These are phyloP conservation scores for Penicillium maclennaniae DNA, from an alignment of 495 filamentous ascomycete species.

Conservation along the genomic window DNA sequence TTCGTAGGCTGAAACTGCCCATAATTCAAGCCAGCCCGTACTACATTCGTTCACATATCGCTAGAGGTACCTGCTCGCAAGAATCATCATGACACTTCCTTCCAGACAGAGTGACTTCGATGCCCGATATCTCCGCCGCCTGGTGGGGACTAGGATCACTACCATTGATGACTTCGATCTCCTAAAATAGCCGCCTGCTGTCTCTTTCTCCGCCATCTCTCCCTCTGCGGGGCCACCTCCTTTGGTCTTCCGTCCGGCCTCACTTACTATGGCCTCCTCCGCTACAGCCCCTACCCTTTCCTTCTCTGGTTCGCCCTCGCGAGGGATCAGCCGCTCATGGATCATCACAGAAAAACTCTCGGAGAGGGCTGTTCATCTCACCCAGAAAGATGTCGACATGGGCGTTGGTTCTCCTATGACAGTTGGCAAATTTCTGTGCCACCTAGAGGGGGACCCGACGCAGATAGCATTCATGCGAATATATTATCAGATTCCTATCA, in stretches of 20 bases:
- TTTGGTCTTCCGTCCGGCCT: too few relatives aligned
- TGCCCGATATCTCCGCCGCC: constrained; percentile 7
- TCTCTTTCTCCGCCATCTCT: too few relatives aligned
- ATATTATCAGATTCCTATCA: constrained; percentile 19
- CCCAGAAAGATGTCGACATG: constrained; percentile 8
- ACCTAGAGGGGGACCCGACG: constrained; percentile 3
- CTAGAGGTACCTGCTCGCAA: background rate
- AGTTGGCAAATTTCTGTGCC: constrained; percentile 16
- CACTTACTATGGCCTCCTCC: background rate
- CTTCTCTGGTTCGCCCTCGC: background rate
- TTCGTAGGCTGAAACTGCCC: too few relatives aligned
- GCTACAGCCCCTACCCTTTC: background rate
- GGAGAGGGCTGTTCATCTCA: constrained; percentile 9
- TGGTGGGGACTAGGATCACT: constrained; percentile 7
- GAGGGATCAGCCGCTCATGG: constrained; percentile 8
- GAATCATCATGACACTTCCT: background rate
- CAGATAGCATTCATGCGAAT: constrained; percentile 18
- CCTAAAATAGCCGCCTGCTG: background rate
- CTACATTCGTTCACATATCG: too few relatives aligned
- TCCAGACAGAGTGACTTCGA: constrained; percentile 2
- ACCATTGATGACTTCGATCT: constrained; percentile 3
- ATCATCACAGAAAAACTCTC: constrained; percentile 13
- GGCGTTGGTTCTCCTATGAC: constrained; percentile 9
- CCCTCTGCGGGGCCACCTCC: too few relatives aligned
- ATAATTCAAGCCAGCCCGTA: background rate